Conservation (phyloP, 2,329 filamentous ascomycete genomes). For the Tolypocladium pustulatum region DNA sequence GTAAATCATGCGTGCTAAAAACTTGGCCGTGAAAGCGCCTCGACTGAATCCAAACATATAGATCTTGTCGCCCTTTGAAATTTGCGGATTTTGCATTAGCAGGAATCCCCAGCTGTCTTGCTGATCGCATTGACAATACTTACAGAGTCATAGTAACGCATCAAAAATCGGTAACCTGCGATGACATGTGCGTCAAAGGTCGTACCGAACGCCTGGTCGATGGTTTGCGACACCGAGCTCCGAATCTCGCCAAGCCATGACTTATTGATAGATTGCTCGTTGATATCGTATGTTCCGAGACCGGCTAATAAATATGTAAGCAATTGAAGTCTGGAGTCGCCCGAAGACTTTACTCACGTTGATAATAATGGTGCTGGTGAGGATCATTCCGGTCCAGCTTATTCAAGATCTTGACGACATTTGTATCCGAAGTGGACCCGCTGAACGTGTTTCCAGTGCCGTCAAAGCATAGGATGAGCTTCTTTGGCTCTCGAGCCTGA, state of each 20-base stretch:
- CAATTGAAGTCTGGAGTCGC: neutral
- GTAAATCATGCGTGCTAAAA: conserved; percentile 40
- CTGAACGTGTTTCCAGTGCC: conserved; percentile 36
- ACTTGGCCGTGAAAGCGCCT: conserved; percentile 42
- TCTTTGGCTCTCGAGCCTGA: conserved; percentile 17
- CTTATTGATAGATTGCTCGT: conserved; percentile 30
- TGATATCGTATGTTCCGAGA: conserved; percentile 37
- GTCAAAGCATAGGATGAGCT: conserved; percentile 37
- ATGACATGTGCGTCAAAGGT: conserved; percentile 42
- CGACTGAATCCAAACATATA: conserved; percentile 45
- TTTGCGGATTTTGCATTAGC: neutral
- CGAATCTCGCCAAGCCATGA: conserved; percentile 19
- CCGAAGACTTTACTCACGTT: conserved; percentile 20
- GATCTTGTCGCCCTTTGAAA: conserved; percentile 33
- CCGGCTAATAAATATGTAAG: conserved; percentile 22
- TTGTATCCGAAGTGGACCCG: conserved; percentile 37
- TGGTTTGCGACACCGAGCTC: conserved; percentile 25
- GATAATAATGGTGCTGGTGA: conserved; percentile 38
- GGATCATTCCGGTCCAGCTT: conserved; percentile 33
- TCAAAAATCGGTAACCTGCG: conserved; percentile 41
- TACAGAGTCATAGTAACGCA: conserved; percentile 39
- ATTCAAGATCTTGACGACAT: conserved; percentile 39
- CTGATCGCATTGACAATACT: conserved; percentile 4
- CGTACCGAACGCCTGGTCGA: conserved; percentile 32
- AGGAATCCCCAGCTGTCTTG: neutral